Conservation (phyloP, 2,329 filamentous ascomycete species). For the Bipolaris victoriae region DNA sequence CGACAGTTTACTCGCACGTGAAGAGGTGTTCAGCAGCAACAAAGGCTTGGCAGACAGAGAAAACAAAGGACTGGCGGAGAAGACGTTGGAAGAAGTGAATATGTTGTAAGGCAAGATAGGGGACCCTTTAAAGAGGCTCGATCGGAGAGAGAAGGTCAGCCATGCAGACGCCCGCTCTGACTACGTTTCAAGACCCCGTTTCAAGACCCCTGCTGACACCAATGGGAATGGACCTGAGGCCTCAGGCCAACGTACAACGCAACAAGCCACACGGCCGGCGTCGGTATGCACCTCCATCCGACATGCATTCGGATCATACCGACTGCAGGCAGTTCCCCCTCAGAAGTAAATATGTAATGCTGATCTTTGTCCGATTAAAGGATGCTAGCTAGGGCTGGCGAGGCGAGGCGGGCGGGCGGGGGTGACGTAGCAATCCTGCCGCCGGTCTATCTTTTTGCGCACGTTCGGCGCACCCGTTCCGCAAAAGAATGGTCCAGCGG, state of each 20-base stretch:
- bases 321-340: too few relatives aligned
- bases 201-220: slow-evolving; percentile 46
- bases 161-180: slow-evolving; percentile 41
- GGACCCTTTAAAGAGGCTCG: slow-evolving; percentile 28
- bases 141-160: slow-evolving; percentile 30
- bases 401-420: not conserved
- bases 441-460: slow-evolving; percentile 4
- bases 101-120: slow-evolving; percentile 23
- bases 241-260: slow-evolving; percentile 23
- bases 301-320: not conserved
- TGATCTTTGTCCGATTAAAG: not conserved
- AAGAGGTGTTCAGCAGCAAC: slow-evolving; percentile 8
- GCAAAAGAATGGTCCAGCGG: slow-evolving; percentile 5
- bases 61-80: slow-evolving; percentile 18
- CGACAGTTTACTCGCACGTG: not conserved
- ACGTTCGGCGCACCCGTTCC: slow-evolving; percentile 13
- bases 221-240: slow-evolving; percentile 25
- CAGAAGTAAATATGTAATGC: not conserved
- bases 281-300: not conserved
- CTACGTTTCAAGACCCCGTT: slow-evolving; percentile 46
- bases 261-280: not conserved
- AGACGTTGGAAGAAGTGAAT: slow-evolving; percentile 26
- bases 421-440: slow-evolving; percentile 11
- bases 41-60: not conserved
- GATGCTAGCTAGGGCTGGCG: not conserved